Conservation (phyloP, 2,329 filamentous ascomycete genomes). For the Bipolaris bicolor region DNA sequence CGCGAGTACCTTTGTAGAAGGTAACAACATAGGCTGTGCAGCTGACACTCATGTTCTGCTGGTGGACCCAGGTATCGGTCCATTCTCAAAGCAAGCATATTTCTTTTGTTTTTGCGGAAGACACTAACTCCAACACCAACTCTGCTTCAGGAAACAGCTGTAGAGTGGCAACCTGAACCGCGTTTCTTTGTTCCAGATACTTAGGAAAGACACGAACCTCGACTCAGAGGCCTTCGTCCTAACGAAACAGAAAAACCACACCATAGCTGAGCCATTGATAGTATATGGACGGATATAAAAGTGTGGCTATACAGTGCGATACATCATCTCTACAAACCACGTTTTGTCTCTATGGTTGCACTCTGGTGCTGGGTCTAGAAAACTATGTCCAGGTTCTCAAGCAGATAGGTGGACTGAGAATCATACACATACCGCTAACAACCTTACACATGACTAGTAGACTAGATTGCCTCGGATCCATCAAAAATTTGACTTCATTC, state of each 20-base stretch:
- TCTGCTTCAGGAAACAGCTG: background rate
- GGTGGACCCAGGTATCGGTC: background rate
- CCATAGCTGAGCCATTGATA: background rate
- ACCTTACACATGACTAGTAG: no score
- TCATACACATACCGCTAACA: no score
- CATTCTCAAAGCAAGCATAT: background rate
- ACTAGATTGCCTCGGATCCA: background rate
- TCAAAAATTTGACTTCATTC: background rate
- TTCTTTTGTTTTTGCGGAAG: background rate
- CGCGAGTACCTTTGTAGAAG: background rate
- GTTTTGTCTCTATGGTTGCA: no score
- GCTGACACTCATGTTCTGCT: constrained; percentile 6
- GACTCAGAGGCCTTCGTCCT: no score
- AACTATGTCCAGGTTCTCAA: no score
- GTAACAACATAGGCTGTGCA: background rate
- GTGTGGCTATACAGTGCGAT: background rate
- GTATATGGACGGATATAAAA: background rate
- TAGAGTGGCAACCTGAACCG: background rate
- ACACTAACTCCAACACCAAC: background rate
- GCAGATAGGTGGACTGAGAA: no score
- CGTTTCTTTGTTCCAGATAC: background rate
- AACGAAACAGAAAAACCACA: no score
- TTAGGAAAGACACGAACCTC: background rate
- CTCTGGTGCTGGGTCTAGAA: no score
- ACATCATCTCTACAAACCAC: no score